These are phyloP conservation scores for Vigna nakashimae DNA, from an alignment of 306 rosid species.

Conservation along the genomic window DNA sequence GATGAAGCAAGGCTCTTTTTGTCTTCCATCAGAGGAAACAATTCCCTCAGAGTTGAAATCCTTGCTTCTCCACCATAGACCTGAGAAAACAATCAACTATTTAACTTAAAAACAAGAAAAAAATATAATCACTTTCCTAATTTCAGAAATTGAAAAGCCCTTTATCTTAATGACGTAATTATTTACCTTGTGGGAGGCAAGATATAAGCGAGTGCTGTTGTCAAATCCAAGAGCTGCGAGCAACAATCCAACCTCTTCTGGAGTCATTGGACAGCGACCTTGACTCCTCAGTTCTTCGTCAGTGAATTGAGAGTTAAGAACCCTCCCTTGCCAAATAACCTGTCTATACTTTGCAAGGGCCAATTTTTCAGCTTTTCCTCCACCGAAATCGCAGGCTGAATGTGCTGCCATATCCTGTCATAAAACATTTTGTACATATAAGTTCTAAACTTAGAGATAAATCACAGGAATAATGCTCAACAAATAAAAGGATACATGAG, in stretches of 20 bases:
- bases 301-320: conserved; percentile 94
- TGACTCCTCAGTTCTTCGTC: conserved; percentile 94
- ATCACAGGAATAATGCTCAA: not conserved
- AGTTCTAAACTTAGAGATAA: conserved; percentile 19
- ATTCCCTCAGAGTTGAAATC: conserved; percentile 70
- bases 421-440: conserved; percentile 5
- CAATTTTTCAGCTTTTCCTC: conserved; percentile 89
- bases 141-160: conserved; percentile 23
- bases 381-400: conserved; percentile 99
- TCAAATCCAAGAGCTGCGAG: conserved; percentile 94
- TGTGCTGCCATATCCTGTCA: conserved; percentile 99
- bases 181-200: conserved; percentile 96
- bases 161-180: not conserved
- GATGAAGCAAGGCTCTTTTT: conserved; percentile 90
- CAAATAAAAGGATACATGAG: conserved; percentile 9
- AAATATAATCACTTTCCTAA: conserved; percentile 18
- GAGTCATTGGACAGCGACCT: conserved; percentile 99
- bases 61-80: conserved; percentile 97
- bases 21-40: conserved; percentile 91
- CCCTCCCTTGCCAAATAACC: conserved; percentile 96
- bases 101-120: conserved; percentile 22
- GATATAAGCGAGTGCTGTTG: conserved; percentile 89
- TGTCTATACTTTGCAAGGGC: conserved; percentile 96
- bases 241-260: conserved; percentile 93
- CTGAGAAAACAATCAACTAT: conserved; percentile 52